Base-by-base conservation (phyloP, 1,139 yeast species). In the Yamadazyma jaroonii region DNA sequence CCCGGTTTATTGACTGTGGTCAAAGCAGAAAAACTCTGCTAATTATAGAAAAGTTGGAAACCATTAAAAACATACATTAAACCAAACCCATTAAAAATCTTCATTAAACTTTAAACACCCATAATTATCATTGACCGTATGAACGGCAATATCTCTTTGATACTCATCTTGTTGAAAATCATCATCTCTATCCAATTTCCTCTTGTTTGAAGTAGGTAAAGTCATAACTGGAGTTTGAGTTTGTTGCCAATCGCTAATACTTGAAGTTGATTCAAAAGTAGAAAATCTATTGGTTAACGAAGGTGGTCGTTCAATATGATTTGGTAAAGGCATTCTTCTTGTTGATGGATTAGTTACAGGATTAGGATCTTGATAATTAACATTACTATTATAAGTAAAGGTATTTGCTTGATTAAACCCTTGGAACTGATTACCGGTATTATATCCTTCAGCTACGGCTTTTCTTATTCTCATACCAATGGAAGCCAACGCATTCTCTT, bases 391-490 rank as follows among this genome's bases (percentile, higher is more conserved):
- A 23, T 35, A 38, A 2, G 41, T 35, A 12, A 38, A 14, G 14
- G 9, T 32, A 21, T 32, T 38, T 6, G 36, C 38, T 29, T 35
- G 41, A 20, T 38, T 38, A 10, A 10, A 35, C 4, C 34, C 38
- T 31, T 38, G 38, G 17, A 28, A 29, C 9, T 14, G 13, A 27
- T 35, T 35, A n/a, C 36, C 36, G 3, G 35, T 56, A 37, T 50
- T 62, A 58, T 81, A 81, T 0, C 88, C 89, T 33, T 80, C 81
- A 32, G 77, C 68, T 2, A 83, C 79, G 2, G 84, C 72, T 50
- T 81, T 80, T 53, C 92, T 72, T 46, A 83, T 77, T 45, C 87
- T 68, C 87, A 81, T 82, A 0, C 88, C 89, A 5, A 82, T 53
- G 0, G 81, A 71, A 30, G 81, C 71, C 21, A 83, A 64, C 4